Conservation (phyloP, 176 grass and related monocot genomes). For the Oryza rufipogon region DNA sequence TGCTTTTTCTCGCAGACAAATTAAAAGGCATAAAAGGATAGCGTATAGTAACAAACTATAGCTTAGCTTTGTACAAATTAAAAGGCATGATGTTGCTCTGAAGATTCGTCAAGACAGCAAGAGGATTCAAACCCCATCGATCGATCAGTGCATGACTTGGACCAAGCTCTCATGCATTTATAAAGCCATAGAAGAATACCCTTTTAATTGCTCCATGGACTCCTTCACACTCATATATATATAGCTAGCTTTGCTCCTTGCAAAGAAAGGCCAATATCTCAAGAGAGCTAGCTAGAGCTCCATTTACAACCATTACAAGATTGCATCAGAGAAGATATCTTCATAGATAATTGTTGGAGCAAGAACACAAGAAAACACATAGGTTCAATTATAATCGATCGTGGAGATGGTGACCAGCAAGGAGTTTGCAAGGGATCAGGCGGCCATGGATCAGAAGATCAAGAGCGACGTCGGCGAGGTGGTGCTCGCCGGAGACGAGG, state of each 20-base stretch:
- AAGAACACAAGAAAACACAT: background rate
- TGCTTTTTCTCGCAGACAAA: background rate
- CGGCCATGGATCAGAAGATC: conserved; percentile 13
- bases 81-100: background rate
- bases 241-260: conserved; percentile 1
- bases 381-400: background rate
- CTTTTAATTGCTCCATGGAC: background rate
- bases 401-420: conserved; percentile 29
- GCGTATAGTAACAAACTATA: background rate
- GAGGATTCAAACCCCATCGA: conserved; percentile 50
- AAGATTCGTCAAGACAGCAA: conserved; percentile 40
- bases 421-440: conserved; percentile 18
- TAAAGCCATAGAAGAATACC: background rate
- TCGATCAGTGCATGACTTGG: conserved; percentile 43
- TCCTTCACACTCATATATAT: background rate
- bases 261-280: background rate
- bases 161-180: conserved; percentile 31
- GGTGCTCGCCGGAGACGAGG: conserved; percentile 26
- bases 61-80: background rate
- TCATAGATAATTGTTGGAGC: background rate
- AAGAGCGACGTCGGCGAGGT: conserved; percentile 44
- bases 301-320: background rate
- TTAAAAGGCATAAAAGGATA: background rate
- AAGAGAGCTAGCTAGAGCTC: background rate
- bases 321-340: conserved; percentile 17